phyloP scores from a whole-genome alignment of 164 flowering plant genomes.

The Brasenia schreberi region DNA sequence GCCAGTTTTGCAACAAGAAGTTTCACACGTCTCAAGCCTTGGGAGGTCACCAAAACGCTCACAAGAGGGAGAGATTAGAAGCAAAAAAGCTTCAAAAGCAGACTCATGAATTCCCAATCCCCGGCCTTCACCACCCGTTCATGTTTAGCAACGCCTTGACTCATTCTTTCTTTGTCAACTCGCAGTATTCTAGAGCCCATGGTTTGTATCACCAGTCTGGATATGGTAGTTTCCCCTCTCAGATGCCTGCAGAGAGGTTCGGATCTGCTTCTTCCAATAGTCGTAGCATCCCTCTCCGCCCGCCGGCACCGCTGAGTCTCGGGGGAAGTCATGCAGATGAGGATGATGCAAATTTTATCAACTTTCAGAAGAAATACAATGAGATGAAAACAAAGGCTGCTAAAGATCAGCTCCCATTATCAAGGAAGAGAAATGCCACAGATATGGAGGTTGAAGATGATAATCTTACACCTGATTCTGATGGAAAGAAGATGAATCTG shows the following conservation, averaged over 20 bases:
- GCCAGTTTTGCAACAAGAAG: not conserved
- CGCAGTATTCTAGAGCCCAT: not conserved
- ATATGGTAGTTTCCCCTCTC: not conserved
- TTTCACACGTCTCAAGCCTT: not conserved
- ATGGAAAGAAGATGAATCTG: not conserved
- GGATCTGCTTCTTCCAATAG: not conserved
- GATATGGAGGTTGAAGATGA: not conserved
- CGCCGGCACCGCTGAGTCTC: not conserved
- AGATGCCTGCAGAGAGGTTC: not conserved
- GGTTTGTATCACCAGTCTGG: not conserved
- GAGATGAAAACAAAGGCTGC: not conserved
- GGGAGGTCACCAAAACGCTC: not conserved
- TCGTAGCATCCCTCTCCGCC: not conserved
- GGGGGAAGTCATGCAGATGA: not conserved
- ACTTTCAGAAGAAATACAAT: not conserved
- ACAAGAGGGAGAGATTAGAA: not conserved
- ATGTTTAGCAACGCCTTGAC: not conserved
- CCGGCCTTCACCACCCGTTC: not conserved
- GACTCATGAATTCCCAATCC: not conserved
- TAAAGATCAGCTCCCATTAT: not conserved
- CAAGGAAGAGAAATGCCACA: not conserved
- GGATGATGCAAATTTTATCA: not conserved
- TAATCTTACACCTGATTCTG: not conserved
- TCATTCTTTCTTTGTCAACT: not conserved
- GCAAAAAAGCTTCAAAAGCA: not conserved